Evolutionary conservation across 2,329 filamentous ascomycete species (phyloP), one percentile per base, ranked within the genome.

Genomic region (Epichloe scottii): DNA sequence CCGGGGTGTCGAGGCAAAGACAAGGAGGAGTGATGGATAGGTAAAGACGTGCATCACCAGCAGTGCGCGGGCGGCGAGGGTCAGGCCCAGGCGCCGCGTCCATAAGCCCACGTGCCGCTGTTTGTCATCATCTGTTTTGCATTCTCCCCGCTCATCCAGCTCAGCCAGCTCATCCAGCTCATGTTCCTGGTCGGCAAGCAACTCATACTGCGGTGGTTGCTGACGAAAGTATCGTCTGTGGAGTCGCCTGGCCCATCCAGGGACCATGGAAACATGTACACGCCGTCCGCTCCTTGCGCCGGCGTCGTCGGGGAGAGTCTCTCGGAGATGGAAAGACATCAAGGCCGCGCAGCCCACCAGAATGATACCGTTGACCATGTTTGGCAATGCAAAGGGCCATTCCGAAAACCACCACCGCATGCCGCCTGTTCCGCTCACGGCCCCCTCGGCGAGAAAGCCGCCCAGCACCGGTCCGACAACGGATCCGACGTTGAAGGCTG

Each of bases 21-120:
- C 75, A 54, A 87, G 86, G 71, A 83, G 87, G 43, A 90, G 76
- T 2, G 84, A 78, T 61, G 87, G 85, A 70, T 89, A 90, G 30
- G 85, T 83, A 53, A 82, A 84, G 59, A 88, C 74, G 65, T 89
- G 86, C 56, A 88, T 78, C 17, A 81, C 78, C 46, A 89, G 75
- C 53, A 89, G 74, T 57, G 84, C 84, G 56, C 86, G 82, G 8
- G 77, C 76, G n/a, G 82, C 56, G 3, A 90, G 62, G 0, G 76
- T 79, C 47, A 75, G 62, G 47, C 62, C 56, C 17, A 81, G 75
- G 52, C 80, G 79, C 45, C 67, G 71, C 3, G 72, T 81, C 58
- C 81, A 77, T 48, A 81, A 75, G 23, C 68, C 81, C 0, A 76
- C 67, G 2, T 81, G 69, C 1, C 66, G 68, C 11, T 68, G 68